Evolutionary conservation across 164 flowering plant genomes (phyloP), one percentile per base, ranked within the genome.

Genomic region (Stephania cephalantha): DNA sequence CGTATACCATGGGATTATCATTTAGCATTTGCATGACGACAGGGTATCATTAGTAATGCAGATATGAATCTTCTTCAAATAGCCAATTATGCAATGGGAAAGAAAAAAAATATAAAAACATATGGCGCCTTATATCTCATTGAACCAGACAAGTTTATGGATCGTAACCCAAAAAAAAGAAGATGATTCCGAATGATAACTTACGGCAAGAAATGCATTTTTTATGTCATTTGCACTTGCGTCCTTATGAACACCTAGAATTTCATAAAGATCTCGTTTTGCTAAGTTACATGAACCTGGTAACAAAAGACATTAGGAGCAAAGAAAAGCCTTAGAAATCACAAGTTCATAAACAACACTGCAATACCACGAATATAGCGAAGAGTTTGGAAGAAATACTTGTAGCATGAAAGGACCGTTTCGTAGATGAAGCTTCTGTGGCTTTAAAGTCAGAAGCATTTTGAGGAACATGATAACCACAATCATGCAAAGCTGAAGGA

Each of bases 201-300:
- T 76, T 72, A 90, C 99, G 74, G 75, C 83, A 82, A 85, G 96
- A 82, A 84, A 95, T 46, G 97, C 93, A 88, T 93, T 91, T 77
- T 88, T 95, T 46, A 95, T 95, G 80, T 91, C 97, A 71, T 89
- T 90, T 35, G 78, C 85, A 71, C 81, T 85, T 42, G 98, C 99
- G 83, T 83, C 79, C 69, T 84, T 81, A 13, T 89, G 78, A 66
- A 93, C 90, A 65, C 96, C 97, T 46, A 95, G 92, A 69, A 89
- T 79, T 68, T 90, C 86, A 80, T 95, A 95, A 69, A 88, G 88
- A 78, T 86, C 90, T 48, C 78, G 84, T 73, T 79, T 79, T 48
- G 64, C 48, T 0, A 88, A 83, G 46, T 44, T 78, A 76, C 78
- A 73, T 66, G 61, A 31, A 35, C 90, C 98, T 92, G 76, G 48